Percentiles rank a stretch among this genome's conserved stretches.
phyloP scores from a whole-genome alignment of 148 eudicot species.

The Rhododendron ovatum region DNA sequence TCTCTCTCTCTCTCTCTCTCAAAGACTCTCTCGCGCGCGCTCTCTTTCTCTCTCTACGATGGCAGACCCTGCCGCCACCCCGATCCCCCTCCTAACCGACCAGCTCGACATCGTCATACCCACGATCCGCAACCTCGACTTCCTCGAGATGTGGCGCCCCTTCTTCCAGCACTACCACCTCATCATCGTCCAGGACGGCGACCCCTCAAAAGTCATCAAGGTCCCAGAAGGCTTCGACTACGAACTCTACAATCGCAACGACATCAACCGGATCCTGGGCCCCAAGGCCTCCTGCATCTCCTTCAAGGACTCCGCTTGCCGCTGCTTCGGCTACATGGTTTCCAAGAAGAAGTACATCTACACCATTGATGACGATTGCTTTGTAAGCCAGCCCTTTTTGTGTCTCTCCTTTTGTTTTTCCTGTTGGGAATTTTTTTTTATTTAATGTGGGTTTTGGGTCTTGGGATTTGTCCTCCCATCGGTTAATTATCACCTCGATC shows the following conservation, averaged over 20 bases:
- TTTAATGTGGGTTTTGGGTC: not conserved
- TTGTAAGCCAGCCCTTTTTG: conserved; percentile 37
- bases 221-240: conserved; percentile 85
- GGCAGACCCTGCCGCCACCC: conserved; percentile 32
- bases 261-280: conserved; percentile 68
- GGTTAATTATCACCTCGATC: too few species aligned
- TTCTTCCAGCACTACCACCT: conserved; percentile 69
- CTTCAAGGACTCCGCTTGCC: conserved; percentile 85
- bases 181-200: conserved; percentile 85
- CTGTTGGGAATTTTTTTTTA: not conserved
- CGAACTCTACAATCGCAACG: conserved; percentile 74
- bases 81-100: conserved; percentile 53
- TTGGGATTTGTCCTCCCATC: not conserved
- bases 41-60: conserved; percentile 19
- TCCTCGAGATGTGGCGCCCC: conserved; percentile 84
- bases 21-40: not conserved
- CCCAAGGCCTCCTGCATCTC: conserved; percentile 80
- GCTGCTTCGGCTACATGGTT: conserved; percentile 82
- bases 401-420: not conserved
- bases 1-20: not conserved
- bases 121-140: conserved; percentile 82
- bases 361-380: conserved; percentile 92
- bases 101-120: conserved; percentile 82
- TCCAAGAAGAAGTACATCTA: conserved; percentile 86
- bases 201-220: conserved; percentile 49